Base-by-base conservation (phyloP, 1,139 yeast species). In the Debaryomycetaceae sp. region DNA sequence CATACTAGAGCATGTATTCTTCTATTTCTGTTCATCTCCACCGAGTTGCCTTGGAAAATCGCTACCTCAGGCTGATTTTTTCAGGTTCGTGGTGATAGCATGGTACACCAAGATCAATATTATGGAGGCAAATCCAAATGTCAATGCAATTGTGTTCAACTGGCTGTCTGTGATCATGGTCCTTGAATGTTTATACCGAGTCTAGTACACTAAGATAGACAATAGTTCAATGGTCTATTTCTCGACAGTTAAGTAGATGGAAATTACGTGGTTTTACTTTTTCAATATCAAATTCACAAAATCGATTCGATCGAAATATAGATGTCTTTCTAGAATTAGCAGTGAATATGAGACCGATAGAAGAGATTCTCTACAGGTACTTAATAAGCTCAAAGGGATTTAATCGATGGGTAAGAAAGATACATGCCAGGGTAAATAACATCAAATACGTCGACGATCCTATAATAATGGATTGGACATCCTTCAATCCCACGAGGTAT, bases 91-190 rank as follows among this genome's bases (percentile, higher is more conserved):
- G 34, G 78, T 71, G 38, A 79, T 66, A 24, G 79, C 68, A 55
- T 88, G 95, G 65, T 85, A 90, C 5, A 84, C 70, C 42, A 87
- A 68, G 42, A 90, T 86, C 54, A 90, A 74, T 3, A 81, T 74
- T 62, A 89, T 78, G 45, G 95, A 83, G 9, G 81, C 66, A 47
- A 88, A 64, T 6, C 97, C 97, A 56, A 87, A 84, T n/a, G 81
- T 66, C 44, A 87, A 75, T 44, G 89, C 95, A 43, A 88, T 72
- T 41, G 80, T 70, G 62, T 89, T 83, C 62, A 90, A 78, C 65
- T 89, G 93, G 47, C 73, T 72, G 72, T 89, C 97, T 22, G 87
- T 75, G 58, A 90, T 90, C 97, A 89, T 90, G 39, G 29, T 50
- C 9, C 4, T 8, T 34, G 8, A 34, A 11, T 31, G 3, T 31